Conservation (phyloP, 495 filamentous ascomycete genomes). For the Talaromyces adpressus region DNA sequence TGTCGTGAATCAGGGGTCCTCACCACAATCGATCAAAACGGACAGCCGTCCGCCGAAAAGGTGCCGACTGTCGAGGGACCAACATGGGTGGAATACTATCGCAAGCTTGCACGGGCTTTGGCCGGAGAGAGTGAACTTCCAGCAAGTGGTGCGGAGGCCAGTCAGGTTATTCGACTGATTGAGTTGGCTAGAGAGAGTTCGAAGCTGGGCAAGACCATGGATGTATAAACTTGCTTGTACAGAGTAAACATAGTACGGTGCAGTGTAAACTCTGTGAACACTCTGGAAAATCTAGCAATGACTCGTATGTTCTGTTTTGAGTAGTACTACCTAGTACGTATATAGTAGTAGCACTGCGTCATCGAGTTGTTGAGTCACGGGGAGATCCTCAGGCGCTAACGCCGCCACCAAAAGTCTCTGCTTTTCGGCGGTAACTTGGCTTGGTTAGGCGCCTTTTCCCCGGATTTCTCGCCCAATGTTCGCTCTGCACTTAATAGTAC, state of each 20-base stretch:
- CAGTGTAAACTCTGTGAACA: no score
- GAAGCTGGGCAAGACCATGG: conserved; percentile 52
- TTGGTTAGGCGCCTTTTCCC: neutral
- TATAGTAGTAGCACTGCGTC: neutral
- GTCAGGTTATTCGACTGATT: conserved; percentile 66
- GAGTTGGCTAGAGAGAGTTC: conserved; percentile 68
- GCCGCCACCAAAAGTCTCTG: neutral
- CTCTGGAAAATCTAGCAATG: neutral
- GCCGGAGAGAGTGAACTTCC: conserved; percentile 56
- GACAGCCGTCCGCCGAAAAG: conserved; percentile 33
- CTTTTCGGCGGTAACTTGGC: neutral
- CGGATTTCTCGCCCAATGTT: neutral
- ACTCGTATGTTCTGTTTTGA: neutral
- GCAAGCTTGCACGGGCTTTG: conserved; percentile 59
- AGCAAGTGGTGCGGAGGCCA: conserved; percentile 64
- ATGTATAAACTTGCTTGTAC: conserved; percentile 9
- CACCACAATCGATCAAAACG: conserved; percentile 33
- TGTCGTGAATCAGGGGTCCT: conserved; percentile 21
- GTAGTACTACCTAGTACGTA: no score
- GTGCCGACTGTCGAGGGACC: conserved; percentile 58
- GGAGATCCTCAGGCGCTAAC: neutral
- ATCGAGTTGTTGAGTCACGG: neutral
- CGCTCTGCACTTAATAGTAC: neutral
- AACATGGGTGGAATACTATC: conserved; percentile 70
- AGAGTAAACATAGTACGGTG: no score